These are phyloP conservation scores for Exophiala oligosperma DNA, from an alignment of 2,329 filamentous ascomycete genomes.

Conservation along the genomic window DNA sequence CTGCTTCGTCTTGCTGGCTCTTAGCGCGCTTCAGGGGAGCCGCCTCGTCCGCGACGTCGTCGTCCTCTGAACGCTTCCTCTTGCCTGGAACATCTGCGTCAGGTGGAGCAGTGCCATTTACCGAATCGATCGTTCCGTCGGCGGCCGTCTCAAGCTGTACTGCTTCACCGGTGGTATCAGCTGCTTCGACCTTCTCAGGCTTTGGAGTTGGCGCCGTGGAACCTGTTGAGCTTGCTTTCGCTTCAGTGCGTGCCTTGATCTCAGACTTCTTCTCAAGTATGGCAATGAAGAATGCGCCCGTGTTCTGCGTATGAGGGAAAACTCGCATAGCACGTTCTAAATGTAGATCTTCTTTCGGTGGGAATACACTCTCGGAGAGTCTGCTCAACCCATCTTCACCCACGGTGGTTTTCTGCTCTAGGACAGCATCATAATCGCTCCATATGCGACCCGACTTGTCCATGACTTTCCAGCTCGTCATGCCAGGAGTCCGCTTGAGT, in stretches of 20 bases:
- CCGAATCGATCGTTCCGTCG: constrained; percentile 33
- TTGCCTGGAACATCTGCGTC: constrained; percentile 22
- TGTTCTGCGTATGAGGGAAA: constrained; percentile 94
- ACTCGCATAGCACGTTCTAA: constrained; percentile 90
- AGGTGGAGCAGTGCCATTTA: constrained; percentile 37
- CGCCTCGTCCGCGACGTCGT: constrained; percentile 13
- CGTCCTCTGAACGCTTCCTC: constrained; percentile 23
- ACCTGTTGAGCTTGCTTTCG: constrained; percentile 60
- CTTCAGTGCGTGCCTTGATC: constrained; percentile 59
- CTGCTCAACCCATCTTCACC: constrained; percentile 62
- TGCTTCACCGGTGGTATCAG: constrained; percentile 40
- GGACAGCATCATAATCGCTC: constrained; percentile 78
- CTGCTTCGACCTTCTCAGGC: constrained; percentile 38
- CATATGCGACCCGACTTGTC: constrained; percentile 80
- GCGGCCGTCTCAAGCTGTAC: constrained; percentile 19
- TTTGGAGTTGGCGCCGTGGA: constrained; percentile 2
- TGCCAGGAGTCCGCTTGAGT: constrained; percentile 72
- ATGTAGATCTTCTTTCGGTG: constrained; percentile 66
- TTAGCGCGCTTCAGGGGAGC: constrained; percentile 23
- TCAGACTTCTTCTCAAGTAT: constrained; percentile 90
- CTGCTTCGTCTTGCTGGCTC: constrained; percentile 13
- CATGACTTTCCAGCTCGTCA: constrained; percentile 87
- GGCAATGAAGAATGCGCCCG: constrained; percentile 95
- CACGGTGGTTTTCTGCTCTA: constrained; percentile 62
- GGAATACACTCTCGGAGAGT: constrained; percentile 81